A percentile compares a stretch with the other conserved stretches of the same genome.
Evolutionary conservation across 2,329 filamentous ascomycete species (phyloP).

Genomic region (Sporothrix curviconia): DNA sequence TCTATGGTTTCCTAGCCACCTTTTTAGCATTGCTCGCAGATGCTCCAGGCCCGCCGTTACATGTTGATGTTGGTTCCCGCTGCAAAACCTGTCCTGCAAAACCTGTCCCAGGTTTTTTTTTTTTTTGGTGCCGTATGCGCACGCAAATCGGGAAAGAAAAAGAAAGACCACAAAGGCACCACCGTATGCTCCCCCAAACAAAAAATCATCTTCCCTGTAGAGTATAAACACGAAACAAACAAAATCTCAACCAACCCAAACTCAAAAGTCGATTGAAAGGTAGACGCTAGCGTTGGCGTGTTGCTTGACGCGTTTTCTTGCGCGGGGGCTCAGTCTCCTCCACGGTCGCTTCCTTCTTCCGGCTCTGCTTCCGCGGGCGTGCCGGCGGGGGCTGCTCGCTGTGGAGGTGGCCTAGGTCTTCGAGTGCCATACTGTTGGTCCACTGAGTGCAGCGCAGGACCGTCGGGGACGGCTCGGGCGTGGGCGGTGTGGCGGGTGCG

Average conservation of each 20-base stretch:
- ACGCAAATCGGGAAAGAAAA: too few relatives aligned
- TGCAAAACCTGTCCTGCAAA: neutral
- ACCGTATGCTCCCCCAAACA: too few relatives aligned
- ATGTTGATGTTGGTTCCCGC: conserved; percentile 6
- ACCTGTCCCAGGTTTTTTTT: neutral
- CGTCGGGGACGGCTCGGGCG: conserved; percentile 39
- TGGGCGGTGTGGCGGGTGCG: too few relatives aligned
- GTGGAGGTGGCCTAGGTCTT: conserved; percentile 52
- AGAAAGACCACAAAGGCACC: too few relatives aligned
- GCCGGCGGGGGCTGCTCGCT: conserved; percentile 49
- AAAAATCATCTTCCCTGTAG: too few relatives aligned
- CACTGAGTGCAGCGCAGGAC: conserved; percentile 46
- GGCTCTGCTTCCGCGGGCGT: conserved; percentile 44
- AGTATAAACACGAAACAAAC: neutral
- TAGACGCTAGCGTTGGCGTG: too few relatives aligned
- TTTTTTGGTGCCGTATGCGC: neutral
- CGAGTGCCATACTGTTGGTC: conserved; percentile 51
- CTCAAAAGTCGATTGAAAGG: neutral
- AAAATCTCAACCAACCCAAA: neutral
- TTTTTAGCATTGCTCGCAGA: too few relatives aligned
- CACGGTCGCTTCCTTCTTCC: conserved; percentile 36
- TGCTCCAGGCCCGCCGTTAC: neutral
- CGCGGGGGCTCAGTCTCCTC: conserved; percentile 21
- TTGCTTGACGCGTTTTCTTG: conserved; percentile 22
- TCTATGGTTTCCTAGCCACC: conserved; percentile 1